Conservation (phyloP, 2,329 filamentous ascomycete genomes). For the Talaromyces sp. region DNA sequence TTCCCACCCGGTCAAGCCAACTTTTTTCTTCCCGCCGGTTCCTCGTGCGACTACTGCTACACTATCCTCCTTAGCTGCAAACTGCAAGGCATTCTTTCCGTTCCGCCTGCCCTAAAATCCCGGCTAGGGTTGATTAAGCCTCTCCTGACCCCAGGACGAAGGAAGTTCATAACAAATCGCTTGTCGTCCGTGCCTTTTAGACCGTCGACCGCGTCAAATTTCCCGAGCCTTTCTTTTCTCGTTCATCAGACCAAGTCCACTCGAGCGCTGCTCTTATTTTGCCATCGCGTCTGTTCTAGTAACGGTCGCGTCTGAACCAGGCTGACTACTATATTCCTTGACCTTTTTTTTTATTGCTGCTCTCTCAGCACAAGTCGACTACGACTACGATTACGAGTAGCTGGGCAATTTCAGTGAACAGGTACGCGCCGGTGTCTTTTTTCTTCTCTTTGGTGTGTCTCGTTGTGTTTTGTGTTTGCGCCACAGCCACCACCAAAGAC, state of each 20-base stretch:
- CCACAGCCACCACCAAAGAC: constrained; percentile 1
- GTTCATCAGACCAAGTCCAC: constrained; percentile 7
- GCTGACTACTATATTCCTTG: background rate
- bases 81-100: constrained; percentile 30
- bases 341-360: background rate
- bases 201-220: constrained; percentile 11
- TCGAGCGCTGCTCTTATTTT: constrained; percentile 8
- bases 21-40: constrained; percentile 22
- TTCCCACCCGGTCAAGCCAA: constrained; percentile 17
- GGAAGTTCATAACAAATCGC: constrained; percentile 11
- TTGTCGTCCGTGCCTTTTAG: constrained; percentile 13
- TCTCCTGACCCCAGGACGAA: constrained; percentile 19
- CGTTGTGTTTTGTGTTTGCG: background rate
- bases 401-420: constrained; percentile 15
- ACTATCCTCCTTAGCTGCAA: constrained; percentile 22
- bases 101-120: constrained; percentile 25
- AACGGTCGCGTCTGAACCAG: constrained; percentile 9
- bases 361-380: constrained; percentile 11
- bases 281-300: constrained; percentile 13
- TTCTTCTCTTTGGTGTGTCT: background rate
- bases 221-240: constrained; percentile 10
- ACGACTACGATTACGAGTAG: background rate
- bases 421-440: constrained; percentile 17
- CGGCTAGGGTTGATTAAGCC: constrained; percentile 28
- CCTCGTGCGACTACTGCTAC: constrained; percentile 24